Evolutionary conservation across 176 grass and related monocot species (phyloP).

Genomic region (Oryza meridionalis): DNA sequence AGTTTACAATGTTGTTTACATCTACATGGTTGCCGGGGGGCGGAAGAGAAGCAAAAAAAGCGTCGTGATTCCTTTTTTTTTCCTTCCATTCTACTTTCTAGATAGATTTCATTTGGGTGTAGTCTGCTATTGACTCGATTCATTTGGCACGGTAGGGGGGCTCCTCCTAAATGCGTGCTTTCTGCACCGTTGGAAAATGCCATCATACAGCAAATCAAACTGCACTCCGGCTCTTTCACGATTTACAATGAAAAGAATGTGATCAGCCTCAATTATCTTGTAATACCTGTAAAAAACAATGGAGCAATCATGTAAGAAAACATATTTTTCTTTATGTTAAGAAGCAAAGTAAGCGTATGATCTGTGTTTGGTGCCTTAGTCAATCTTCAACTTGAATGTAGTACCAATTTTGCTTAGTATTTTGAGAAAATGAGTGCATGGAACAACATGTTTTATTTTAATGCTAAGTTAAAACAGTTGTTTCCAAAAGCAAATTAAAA

Average conservation of each 20-base stretch:
- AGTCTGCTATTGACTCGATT: conserved; percentile 58
- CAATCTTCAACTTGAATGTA: conserved; percentile 20
- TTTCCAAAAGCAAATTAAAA: conserved; percentile 34
- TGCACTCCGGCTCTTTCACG: conserved; percentile 94
- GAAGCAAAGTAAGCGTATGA: background rate
- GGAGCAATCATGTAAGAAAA: background rate
- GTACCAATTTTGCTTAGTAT: background rate
- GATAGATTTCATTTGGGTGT: conserved; percentile 10
- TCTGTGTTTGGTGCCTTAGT: background rate
- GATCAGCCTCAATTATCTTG: conserved; percentile 95
- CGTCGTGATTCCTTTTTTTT: background rate
- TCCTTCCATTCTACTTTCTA: conserved; percentile 42
- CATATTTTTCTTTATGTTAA: background rate
- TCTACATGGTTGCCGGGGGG: background rate
- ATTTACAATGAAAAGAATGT: conserved; percentile 96
- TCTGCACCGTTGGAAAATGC: conserved; percentile 93
- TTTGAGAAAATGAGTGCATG: conserved; percentile 4
- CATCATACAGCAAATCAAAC: conserved; percentile 93
- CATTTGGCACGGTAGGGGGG: conserved; percentile 61
- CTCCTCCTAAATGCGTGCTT: conserved; percentile 74
- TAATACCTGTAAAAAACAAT: conserved; percentile 66
- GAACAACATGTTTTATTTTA: background rate
- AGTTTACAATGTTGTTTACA: conserved; percentile 24
- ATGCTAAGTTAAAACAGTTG: background rate
- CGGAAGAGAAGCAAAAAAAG: conserved; percentile 30